Evolutionary conservation across 2,329 filamentous ascomycete species (phyloP), one percentile per base, ranked within the genome.

Genomic region (Ophiostoma sp.): DNA sequence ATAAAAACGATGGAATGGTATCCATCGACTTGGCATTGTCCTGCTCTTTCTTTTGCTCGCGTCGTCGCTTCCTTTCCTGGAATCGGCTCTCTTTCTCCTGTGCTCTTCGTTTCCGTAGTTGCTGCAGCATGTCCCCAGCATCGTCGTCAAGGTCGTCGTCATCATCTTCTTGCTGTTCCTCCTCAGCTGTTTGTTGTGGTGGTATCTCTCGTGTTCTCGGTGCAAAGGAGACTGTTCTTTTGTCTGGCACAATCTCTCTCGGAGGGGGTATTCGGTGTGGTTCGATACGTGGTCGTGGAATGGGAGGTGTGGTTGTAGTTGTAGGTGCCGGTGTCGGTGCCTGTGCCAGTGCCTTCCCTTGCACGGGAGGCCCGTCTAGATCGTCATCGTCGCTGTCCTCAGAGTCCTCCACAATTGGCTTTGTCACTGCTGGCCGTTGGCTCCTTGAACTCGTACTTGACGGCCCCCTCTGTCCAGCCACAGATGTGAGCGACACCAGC

Each of bases 351-450:
- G 36, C 15, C 22, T 22, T 25, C 8, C 4, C 12, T 6, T 45
- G 12, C 2, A 45, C 36, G 31, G 74, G n/a, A 1, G 75, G 72
- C 1, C 75, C 75, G 19, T 76, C 75, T 6, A 76, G 74, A 17
- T 75, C 73, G 15, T 75, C 75, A 0, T 70, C 71, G 69, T 74
- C 75, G 2, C 68, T 48, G n/a, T 72, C 64, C 7, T 39, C 57
- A 12, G 15, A 48, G n/a, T 72, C 7, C 50, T n/a, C 36, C 19
- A 31, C 33, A 6, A 7, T 3, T 2, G 12, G 2, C 25, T 69
- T 28, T 19, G 19, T 2, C 48, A n/a, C n/a, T 0, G 48, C 1
- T 22, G 48, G 48, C 11, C 48, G n/a, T 6, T 22, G 48, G 5
- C 39, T 6, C 6, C 12, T 42, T 6, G 39, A 6, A 12, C 39